Evolutionary conservation across 768 basidiomycete species (phyloP).

Genomic region (Astraeus odoratus): DNA sequence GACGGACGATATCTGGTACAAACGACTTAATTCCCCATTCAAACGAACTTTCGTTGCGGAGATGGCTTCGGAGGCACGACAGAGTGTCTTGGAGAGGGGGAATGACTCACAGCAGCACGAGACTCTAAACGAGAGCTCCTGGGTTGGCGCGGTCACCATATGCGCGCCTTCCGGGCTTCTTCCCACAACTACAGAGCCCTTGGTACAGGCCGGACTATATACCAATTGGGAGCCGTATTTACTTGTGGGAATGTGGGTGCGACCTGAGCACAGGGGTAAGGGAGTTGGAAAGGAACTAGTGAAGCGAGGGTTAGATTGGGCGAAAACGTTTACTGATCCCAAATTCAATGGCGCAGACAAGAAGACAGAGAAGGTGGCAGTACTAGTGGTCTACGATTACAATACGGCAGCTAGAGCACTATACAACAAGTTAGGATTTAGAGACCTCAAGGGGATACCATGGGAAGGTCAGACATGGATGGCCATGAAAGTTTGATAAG

Average conservation of each 20-base stretch:
- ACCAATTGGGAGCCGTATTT: constrained; percentile 16
- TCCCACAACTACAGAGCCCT: constrained; percentile 3
- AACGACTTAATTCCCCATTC: constrained; percentile 11
- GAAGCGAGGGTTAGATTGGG: constrained; percentile 20
- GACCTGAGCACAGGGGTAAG: constrained; percentile 21
- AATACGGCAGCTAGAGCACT: constrained; percentile 13
- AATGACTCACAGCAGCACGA: not conserved
- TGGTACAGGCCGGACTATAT: constrained; percentile 11
- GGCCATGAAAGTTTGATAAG: constrained; percentile 21
- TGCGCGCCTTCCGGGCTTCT: constrained; percentile 9
- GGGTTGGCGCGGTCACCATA: constrained; percentile 16
- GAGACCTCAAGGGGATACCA: constrained; percentile 6
- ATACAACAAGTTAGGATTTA: constrained; percentile 18
- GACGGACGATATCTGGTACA: constrained; percentile 17
- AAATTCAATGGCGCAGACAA: constrained; percentile 2
- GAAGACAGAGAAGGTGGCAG: constrained; percentile 12
- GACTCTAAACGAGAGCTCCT: too few relatives aligned
- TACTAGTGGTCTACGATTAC: constrained; percentile 9
- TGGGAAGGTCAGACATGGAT: constrained; percentile 7
- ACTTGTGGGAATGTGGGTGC: constrained; percentile 22
- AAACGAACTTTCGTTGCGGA: constrained; percentile 14
- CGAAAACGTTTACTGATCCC: constrained; percentile 10
- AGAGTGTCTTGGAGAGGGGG: not conserved
- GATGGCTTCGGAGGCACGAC: not conserved
- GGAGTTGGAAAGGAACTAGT: constrained; percentile 14